phyloP scores from a whole-genome alignment of 495 filamentous ascomycete genomes.

The Copromyces sp. region DNA sequence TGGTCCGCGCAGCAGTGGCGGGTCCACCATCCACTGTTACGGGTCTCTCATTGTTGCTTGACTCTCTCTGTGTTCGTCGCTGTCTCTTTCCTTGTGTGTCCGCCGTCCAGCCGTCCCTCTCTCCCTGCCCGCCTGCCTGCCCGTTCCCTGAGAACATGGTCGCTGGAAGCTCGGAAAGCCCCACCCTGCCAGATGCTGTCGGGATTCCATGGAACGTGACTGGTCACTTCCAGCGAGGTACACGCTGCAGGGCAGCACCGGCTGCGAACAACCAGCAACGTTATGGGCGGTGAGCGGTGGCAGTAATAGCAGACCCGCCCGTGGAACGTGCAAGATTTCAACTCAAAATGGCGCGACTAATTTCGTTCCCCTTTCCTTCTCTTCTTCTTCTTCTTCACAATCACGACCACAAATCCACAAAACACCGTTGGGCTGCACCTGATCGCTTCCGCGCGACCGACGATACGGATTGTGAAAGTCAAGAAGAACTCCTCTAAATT shows the following conservation, averaged over 20 bases:
- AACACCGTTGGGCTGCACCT: constrained; percentile 68
- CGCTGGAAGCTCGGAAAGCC: neutral
- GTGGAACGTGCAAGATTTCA: constrained; percentile 9
- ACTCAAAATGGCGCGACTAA: constrained; percentile 3
- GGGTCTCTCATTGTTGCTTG: neutral
- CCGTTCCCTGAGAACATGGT: neutral
- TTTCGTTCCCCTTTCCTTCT: constrained; percentile 14
- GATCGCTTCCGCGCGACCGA: constrained; percentile 51
- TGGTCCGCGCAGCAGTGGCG: constrained; percentile 12
- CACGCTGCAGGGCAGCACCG: constrained; percentile 1
- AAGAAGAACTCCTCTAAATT: constrained; percentile 35
- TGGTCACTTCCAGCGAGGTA: neutral
- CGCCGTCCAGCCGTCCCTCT: neutral
- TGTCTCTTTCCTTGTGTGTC: neutral
- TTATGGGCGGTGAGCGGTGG: constrained; percentile 19
- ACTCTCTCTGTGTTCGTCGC: neutral
- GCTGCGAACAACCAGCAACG: constrained; percentile 3
- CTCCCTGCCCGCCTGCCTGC: neutral
- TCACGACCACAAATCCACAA: constrained; percentile 75
- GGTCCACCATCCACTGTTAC: constrained; percentile 10
- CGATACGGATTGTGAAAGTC: constrained; percentile 76
- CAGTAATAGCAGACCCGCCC: constrained; percentile 3
- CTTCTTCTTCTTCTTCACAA: constrained; percentile 38
- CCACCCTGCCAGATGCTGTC: neutral
- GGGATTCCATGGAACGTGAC: constrained; percentile 11